phyloP scores from a whole-genome alignment of 345 rosid species.

The Mercurialis annua region DNA sequence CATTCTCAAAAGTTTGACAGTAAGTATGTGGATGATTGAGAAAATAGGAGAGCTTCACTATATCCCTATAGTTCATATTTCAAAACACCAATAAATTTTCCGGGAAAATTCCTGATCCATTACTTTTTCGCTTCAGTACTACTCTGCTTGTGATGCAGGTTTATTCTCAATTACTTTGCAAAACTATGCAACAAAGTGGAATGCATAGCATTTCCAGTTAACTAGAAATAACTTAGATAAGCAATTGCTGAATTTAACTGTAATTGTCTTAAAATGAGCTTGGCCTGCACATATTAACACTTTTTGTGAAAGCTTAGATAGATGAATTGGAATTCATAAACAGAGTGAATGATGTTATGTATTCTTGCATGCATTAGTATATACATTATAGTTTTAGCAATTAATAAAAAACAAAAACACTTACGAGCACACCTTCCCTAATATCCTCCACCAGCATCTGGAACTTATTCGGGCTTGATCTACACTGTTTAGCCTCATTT shows the following conservation, averaged over 20 bases:
- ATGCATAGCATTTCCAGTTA: too few species aligned
- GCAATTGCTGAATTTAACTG: background rate
- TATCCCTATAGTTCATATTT: background rate
- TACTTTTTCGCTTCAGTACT: background rate
- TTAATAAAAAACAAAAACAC: constrained; percentile 18
- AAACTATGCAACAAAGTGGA: too few species aligned
- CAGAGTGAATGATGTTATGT: background rate
- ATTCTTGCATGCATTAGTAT: too few species aligned
- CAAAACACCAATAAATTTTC: background rate
- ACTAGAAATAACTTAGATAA: background rate
- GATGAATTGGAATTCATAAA: too few species aligned
- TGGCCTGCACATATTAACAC: background rate
- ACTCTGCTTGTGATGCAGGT: background rate
- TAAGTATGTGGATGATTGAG: too few species aligned
- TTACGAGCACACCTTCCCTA: constrained; percentile 90
- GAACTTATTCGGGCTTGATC: constrained; percentile 56
- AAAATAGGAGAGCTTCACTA: background rate
- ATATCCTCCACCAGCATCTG: constrained; percentile 95
- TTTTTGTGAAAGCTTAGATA: background rate
- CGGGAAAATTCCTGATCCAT: background rate
- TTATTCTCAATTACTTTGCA: background rate
- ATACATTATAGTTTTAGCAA: too few species aligned
- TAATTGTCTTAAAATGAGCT: background rate
- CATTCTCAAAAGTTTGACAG: too few species aligned
- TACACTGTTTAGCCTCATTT: constrained; percentile 54